phyloP scores from a whole-genome alignment of 1,284 basidiomycete species.

The Moesziomyces sp. region DNA sequence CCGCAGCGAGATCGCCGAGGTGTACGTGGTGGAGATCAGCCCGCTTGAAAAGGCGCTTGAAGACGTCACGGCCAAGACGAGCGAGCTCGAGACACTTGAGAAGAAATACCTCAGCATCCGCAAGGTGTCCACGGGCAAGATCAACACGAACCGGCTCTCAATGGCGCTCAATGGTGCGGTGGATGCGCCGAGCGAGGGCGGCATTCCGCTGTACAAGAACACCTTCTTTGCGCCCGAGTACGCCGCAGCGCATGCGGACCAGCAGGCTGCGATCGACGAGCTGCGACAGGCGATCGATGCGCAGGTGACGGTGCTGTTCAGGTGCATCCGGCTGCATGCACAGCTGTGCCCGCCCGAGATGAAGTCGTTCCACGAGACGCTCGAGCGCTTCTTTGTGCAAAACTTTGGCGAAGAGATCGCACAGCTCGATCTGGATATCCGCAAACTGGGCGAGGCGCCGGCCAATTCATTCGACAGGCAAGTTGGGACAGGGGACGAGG shows the following conservation, averaged over 20 bases:
- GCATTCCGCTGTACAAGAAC: conserved; percentile 72
- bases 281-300: conserved; percentile 78
- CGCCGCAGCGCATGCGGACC: conserved; percentile 76
- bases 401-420: conserved; percentile 87
- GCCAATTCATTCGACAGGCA: conserved; percentile 17
- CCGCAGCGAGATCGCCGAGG: conserved; percentile 85
- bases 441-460: conserved; percentile 21
- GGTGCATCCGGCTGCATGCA: conserved; percentile 83
- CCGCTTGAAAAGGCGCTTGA: conserved; percentile 85
- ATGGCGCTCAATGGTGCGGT: conserved; percentile 89
- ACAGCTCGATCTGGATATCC: conserved; percentile 51
- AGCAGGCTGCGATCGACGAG: conserved; percentile 77
- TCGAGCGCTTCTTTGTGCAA: conserved; percentile 85
- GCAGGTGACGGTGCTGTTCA: conserved; percentile 82
- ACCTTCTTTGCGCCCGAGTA: conserved; percentile 82
- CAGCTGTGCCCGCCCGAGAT: conserved; percentile 86
- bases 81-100: conserved; percentile 78
- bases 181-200: conserved; percentile 81
- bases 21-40: conserved; percentile 81
- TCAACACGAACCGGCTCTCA: conserved; percentile 84
- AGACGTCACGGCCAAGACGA: conserved; percentile 81
- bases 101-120: conserved; percentile 80
- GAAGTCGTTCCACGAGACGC: conserved; percentile 87
- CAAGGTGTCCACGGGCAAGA: conserved; percentile 73
- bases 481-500: conserved; percentile 3